Conservation (phyloP, 495 filamentous ascomycete genomes). For the Pyrenula massariospora region DNA sequence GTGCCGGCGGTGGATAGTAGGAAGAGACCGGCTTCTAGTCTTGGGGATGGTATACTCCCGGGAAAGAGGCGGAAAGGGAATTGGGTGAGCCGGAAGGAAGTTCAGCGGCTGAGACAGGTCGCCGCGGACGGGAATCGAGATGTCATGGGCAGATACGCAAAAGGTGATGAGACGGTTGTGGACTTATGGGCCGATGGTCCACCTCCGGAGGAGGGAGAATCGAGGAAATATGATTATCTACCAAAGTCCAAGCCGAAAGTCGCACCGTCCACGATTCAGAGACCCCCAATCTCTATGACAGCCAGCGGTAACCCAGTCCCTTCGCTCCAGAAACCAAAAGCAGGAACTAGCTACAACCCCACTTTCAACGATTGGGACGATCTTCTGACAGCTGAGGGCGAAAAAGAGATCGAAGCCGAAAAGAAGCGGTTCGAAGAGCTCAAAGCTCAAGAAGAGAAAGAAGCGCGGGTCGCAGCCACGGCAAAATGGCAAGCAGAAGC, state of each 20-base stretch:
- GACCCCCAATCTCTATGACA: conserved; percentile 66
- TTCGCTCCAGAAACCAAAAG: conserved; percentile 65
- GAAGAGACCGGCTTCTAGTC: conserved; percentile 52
- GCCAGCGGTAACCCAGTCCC: conserved; percentile 66
- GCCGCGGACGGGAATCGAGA: conserved; percentile 60
- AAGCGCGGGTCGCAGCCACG: conserved; percentile 24
- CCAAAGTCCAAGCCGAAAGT: conserved; percentile 50
- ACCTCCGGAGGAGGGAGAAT: conserved; percentile 29
- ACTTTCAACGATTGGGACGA: conserved; percentile 71
- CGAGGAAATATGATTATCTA: conserved; percentile 41
- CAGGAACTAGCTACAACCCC: conserved; percentile 86
- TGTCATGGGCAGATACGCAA: conserved; percentile 25
- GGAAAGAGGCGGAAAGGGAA: conserved; percentile 61
- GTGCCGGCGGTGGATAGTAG: conserved; percentile 63
- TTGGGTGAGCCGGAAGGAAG: conserved; percentile 72
- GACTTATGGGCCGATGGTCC: conserved; percentile 68
- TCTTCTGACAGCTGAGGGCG: conserved; percentile 59
- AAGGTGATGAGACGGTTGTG: conserved; percentile 41
- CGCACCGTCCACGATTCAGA: conserved; percentile 64
- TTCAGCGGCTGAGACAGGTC: conserved; percentile 59
- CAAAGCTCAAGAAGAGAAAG: conserved; percentile 43
- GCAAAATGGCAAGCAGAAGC: conserved; percentile 46
- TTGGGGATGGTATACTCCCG: conserved; percentile 58
- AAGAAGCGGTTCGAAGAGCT: conserved; percentile 59
- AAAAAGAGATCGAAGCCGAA: conserved; percentile 69